Evolutionary conservation across 331 rosid species (phyloP), one percentile per base, ranked within the genome.

Genomic region (Prunus yedoensis): DNA sequence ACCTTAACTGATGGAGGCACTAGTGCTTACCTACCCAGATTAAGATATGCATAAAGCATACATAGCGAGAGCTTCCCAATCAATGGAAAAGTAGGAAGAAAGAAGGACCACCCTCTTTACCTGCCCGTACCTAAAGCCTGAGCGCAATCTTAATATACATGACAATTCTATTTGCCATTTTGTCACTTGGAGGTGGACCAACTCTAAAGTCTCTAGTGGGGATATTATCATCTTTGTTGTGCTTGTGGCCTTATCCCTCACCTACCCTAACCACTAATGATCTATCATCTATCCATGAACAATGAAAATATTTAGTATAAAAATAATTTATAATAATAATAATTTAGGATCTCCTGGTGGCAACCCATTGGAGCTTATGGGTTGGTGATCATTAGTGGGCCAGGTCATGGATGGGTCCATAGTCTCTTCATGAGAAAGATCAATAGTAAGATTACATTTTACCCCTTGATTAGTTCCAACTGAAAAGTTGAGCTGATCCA

Each of bases 221-320:
- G 77, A 49, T 49, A 43, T 38, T 21, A 52, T 59, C 66, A 12
- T 35, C 46, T 47, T 35, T 67, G 56, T 66, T 27, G 76, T 80
- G 91, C 63, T 66, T 27, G 76, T 80, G 90, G 84, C 91, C 76
- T 66, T 80, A 64, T 88, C 91, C 57, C 79, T 30, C 77, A 89
- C 96, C 96, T 68, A 86, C 66, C 78, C 78, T 61, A 73, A 76
- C 88, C 86, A 85, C 84, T 54, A 54, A 18, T 54, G 43, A 38
- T 38, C 8, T 0, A 38, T 38, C 9, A 1, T 60, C 59, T 67
- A 70, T 23, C 71, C 25, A n/a, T 67, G 15, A 41, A 23, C 67
- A 14, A n/a, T 67, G 10, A 41, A 23, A 66, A 10, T 27, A n/a
- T 14, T 12, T 15, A 23, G 18, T 28, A 11, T 63, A 5, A 43